These are phyloP conservation scores for Lachancea lanzarotensis DNA, from an alignment of 805 yeast genomes.

Conservation along the genomic window DNA sequence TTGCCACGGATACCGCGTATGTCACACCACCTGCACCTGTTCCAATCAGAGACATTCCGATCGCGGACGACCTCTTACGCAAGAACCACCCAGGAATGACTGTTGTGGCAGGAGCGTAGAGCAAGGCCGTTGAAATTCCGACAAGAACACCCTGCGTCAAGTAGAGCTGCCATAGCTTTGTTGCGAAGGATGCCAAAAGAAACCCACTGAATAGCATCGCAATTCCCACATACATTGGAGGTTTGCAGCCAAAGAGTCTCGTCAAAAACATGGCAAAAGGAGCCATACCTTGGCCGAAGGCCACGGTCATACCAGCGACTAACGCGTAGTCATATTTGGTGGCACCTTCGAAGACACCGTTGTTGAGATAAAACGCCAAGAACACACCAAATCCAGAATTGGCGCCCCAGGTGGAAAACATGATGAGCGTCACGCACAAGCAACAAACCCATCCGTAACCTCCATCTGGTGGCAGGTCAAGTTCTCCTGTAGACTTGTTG, in stretches of 20 bases:
- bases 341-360: constrained; percentile 48
- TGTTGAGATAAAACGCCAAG: constrained; percentile 48
- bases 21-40: constrained; percentile 49
- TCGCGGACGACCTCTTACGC: constrained; percentile 50
- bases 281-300: constrained; percentile 48
- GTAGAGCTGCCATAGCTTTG: constrained; percentile 57
- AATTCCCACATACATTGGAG: constrained; percentile 45
- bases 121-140: constrained; percentile 47
- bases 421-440: constrained; percentile 42
- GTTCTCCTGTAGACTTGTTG: constrained; percentile 30
- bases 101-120: constrained; percentile 52
- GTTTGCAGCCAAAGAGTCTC: constrained; percentile 44
- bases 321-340: constrained; percentile 53
- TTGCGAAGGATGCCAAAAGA: constrained; percentile 54
- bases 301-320: constrained; percentile 60
- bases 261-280: constrained; percentile 49
- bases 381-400: constrained; percentile 60
- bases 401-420: constrained; percentile 68
- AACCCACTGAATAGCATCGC: constrained; percentile 47
- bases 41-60: constrained; percentile 45
- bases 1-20: constrained; percentile 37
- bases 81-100: constrained; percentile 67
- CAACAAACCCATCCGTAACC: constrained; percentile 66
- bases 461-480: constrained; percentile 49
- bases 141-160: constrained; percentile 61